Conservation (phyloP, 2,329 filamentous ascomycete genomes). For the Talaromyces pinophilus region DNA sequence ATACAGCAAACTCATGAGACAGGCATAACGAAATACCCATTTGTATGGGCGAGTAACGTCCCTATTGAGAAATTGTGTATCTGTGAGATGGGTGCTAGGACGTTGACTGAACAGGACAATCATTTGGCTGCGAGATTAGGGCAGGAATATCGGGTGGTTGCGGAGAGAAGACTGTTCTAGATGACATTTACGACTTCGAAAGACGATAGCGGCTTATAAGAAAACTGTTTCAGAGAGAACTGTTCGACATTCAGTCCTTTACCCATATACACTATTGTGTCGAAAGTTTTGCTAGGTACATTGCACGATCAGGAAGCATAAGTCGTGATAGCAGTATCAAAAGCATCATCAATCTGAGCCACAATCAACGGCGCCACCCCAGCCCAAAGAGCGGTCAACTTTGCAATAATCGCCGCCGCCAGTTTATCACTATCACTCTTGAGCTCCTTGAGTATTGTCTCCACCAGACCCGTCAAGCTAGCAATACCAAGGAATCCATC, state of each 20-base stretch:
- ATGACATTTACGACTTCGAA: background rate
- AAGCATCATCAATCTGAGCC: constrained; percentile 10
- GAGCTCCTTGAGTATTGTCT: constrained; percentile 9
- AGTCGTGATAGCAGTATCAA: constrained; percentile 11
- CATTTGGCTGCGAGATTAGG: constrained; percentile 49
- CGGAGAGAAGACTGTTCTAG: constrained; percentile 35
- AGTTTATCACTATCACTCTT: constrained; percentile 16
- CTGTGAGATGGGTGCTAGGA: constrained; percentile 85
- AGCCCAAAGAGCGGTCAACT: constrained; percentile 14
- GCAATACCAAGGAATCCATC: constrained; percentile 15
- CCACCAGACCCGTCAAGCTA: constrained; percentile 10
- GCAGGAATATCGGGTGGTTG: constrained; percentile 56
- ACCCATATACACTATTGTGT: background rate
- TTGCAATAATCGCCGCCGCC: constrained; percentile 6
- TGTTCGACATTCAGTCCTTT: no score
- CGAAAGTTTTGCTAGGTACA: background rate
- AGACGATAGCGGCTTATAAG: no score
- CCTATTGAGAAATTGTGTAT: constrained; percentile 71
- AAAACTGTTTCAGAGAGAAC: no score
- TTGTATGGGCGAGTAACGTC: constrained; percentile 70
- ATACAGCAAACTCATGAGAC: constrained; percentile 20
- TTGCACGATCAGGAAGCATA: constrained; percentile 15
- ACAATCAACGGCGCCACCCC: constrained; percentile 12
- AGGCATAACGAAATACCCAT: constrained; percentile 36
- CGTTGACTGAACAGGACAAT: constrained; percentile 51